These are phyloP conservation scores for Aspergillus intermedius DNA, from an alignment of 2,329 filamentous ascomycete species.

Conservation along the genomic window DNA sequence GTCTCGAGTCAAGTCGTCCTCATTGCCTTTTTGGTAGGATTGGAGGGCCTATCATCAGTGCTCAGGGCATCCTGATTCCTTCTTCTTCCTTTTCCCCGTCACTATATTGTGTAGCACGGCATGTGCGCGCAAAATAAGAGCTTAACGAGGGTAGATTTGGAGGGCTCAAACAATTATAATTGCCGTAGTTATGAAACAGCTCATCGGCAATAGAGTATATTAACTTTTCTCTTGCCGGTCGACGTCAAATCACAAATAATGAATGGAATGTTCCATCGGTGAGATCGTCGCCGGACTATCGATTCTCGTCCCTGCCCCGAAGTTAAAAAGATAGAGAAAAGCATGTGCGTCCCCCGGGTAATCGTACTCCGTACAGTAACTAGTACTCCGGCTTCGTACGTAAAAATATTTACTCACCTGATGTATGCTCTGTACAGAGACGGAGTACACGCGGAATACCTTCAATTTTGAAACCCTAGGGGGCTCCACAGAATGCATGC, in stretches of 20 bases:
- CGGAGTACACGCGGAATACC: not conserved
- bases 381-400: not conserved
- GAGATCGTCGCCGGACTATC: not conserved
- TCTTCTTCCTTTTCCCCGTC: not conserved
- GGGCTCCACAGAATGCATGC: not conserved
- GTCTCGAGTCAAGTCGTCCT: not conserved
- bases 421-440: not conserved
- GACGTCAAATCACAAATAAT: not conserved
- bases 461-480: not conserved
- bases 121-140: too few species aligned
- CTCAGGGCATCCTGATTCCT: not conserved
- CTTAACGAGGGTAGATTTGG: too few species aligned
- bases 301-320: not conserved
- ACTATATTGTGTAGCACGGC: too few species aligned
- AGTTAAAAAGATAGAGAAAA: not conserved
- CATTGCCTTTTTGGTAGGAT: not conserved
- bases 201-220: not conserved
- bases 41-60: not conserved
- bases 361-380: not conserved
- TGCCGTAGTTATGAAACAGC: not conserved
- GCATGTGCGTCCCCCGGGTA: not conserved
- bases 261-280: not conserved
- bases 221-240: not conserved
- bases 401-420: not conserved
- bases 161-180: too few species aligned